A percentile compares a stretch with the other conserved stretches of the same genome.
Evolutionary conservation across 495 filamentous ascomycete genomes (phyloP).

Genomic region (Penicillium alfredii): DNA sequence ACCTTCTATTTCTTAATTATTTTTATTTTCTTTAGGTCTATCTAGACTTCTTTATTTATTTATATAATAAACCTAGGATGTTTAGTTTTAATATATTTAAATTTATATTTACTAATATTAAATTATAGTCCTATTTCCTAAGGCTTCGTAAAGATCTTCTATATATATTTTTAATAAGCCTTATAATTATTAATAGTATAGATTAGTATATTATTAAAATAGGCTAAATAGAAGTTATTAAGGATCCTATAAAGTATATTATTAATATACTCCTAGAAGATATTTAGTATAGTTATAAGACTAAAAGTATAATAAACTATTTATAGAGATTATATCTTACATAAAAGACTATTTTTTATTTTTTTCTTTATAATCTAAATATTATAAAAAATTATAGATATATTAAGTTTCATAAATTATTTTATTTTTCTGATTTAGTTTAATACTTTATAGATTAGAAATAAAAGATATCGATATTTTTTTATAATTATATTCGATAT

Average conservation of each 20-base stretch:
- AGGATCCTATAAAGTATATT: neutral
- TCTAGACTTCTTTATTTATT: neutral
- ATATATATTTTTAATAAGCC: neutral
- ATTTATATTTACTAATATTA: neutral
- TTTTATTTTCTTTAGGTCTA: neutral
- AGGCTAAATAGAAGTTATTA: neutral
- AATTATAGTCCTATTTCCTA: neutral
- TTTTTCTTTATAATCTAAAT: constrained; percentile 5
- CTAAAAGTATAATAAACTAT: constrained; percentile 16
- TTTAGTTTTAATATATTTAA: neutral
- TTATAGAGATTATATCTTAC: constrained; percentile 14
- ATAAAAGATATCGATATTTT: neutral
- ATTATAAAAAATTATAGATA: neutral
- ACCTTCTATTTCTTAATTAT: neutral
- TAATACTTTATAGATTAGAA: neutral
- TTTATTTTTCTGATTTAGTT: neutral
- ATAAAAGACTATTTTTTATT: constrained; percentile 16
- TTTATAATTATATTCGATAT: constrained; percentile 5
- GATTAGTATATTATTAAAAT: neutral
- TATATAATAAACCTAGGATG: neutral
- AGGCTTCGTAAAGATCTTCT: neutral
- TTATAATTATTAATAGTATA: neutral
- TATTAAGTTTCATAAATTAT: neutral
- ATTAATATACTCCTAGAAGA: constrained; percentile 4
- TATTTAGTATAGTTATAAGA: constrained; percentile 7